Evolutionary conservation across 352 stramenopile genomes (phyloP), one percentile per base, ranked within the genome.

Genomic region (Pythium sukuiense): DNA sequence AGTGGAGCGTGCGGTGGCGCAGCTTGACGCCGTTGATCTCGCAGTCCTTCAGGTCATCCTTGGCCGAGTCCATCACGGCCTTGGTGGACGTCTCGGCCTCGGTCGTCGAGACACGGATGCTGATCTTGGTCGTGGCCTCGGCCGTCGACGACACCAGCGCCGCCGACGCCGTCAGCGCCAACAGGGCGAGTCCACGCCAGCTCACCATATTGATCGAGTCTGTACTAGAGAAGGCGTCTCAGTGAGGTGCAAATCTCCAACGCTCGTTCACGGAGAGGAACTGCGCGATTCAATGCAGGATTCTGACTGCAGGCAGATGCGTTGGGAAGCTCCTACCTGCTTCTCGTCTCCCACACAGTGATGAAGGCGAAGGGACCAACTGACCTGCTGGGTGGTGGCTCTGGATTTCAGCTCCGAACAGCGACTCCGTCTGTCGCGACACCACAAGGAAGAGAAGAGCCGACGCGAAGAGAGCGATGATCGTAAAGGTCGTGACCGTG

Each of bases 1-100:
- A 89, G 53, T 85, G 81, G 71, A 92, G 77, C 45, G 74, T 85
- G 48, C 79, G 80, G 67, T 90, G 81, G 32, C 70, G 72, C 62
- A 90, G 65, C 55, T 53, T 69, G 61, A 90, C 67, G 57, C 79
- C 80, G 61, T 77, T 86, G 56, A 89, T 73, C 35, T 82, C 64
- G 61, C 81, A 90, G 63, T 81, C 76, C 14, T 77, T 72, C n/a
- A 37, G 63, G 35, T 61, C 77, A 24, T 46, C 41, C 37, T 61
- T 30, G 13, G 30, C 39, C 5, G 33, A 12, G 16, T 49, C 57
- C 26, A 13, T 37, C 29, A 39, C 35, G 29, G 37, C 49, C 46
- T 62, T 46, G 61, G 26, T 58, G 2, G 60, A 39, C 33, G 55
- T 46, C 26, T 33, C n/a, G 27, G 9, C n/a, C 4, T 54, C 24